Base-by-base conservation (phyloP, 1,284 basidiomycete species). In the Tylopilus orsonianus region DNA sequence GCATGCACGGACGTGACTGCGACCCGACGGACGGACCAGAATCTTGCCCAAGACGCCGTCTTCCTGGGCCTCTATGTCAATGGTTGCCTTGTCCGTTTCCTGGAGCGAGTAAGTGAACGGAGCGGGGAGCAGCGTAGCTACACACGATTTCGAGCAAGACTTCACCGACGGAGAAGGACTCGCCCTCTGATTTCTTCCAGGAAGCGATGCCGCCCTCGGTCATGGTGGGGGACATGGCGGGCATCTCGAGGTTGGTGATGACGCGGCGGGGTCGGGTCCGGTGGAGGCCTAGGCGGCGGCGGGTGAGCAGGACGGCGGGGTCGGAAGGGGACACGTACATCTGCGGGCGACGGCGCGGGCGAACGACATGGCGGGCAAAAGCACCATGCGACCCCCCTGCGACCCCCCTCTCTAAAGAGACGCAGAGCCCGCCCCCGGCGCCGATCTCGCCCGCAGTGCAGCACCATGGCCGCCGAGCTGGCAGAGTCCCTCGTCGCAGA, bases 21-120 rank as follows among this genome's bases (percentile, higher is more conserved):
- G 33, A n/a, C 22, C 26, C 27, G 5, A 24, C 16, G 22, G 18
- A 69, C 83, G 52, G 57, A 93, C 92, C 55, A 98, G 54, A 56
- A 97, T 97, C 75, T 94, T 97, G 37, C 90, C 95, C 65, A 99
- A 70, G 13, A 97, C 71, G 56, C 96, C 96, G 59, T 98, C 95
- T 35, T 98, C 95, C 68, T 93, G 93, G 5, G 96, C 94, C 72
- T 99, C 96, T n/a, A 99, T 95, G 64, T 99, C 96, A 64, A 99
- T 97, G 1, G 94, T 97, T 12, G 96, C 96, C 75, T 98, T 98
- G 80, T 98, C 96, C 32, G 95, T 98, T 80, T 98, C 96, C 94
- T 97, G 66, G 27, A 37, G 54, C 44, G 47, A 45, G 30, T 48
- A 18, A 47, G 34, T 44, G 33, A 48, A 30, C 16, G 53, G 44